A percentile compares a stretch with the other conserved stretches of the same genome.
Conservation (phyloP, 768 basidiomycete species). For the Boletus eberwhitei region DNA sequence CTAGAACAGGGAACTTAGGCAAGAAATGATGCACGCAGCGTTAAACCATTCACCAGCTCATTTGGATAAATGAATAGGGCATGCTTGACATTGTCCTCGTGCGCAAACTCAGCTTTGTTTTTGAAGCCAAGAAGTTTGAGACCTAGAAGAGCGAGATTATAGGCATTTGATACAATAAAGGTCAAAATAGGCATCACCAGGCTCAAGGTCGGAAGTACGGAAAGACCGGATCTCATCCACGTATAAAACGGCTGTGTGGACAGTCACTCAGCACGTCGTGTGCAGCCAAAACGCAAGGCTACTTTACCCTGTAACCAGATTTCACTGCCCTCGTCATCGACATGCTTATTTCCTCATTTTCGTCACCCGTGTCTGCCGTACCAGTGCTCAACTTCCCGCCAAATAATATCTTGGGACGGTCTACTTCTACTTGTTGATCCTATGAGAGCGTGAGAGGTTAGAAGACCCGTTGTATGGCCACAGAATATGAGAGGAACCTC, state of each 20-base stretch:
- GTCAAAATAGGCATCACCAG: slow-evolving; percentile 45
- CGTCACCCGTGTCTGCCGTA: slow-evolving; percentile 27
- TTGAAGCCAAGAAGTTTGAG: slow-evolving; percentile 95
- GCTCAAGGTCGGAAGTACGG: slow-evolving; percentile 74
- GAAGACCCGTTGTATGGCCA: background rate
- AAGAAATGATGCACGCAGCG: background rate
- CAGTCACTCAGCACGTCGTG: background rate
- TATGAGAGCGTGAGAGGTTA: slow-evolving; percentile 12
- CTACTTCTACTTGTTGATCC: slow-evolving; percentile 31
- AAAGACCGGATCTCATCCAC: slow-evolving; percentile 80
- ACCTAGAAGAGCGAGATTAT: slow-evolving; percentile 38
- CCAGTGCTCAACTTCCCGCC: slow-evolving; percentile 38
- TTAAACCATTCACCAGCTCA: slow-evolving; percentile 59
- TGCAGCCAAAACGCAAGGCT: background rate
- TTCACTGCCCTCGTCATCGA: slow-evolving; percentile 46
- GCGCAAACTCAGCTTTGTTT: slow-evolving; percentile 58
- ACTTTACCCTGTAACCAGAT: slow-evolving; percentile 47
- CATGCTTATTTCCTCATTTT: slow-evolving; percentile 37
- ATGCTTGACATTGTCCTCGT: slow-evolving; percentile 92
- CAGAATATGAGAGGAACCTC: slow-evolving; percentile 39
- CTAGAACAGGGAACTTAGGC: slow-evolving; percentile 32
- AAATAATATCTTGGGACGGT: slow-evolving; percentile 24
- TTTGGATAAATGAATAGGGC: slow-evolving; percentile 90
- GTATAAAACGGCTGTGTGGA: slow-evolving; percentile 71
- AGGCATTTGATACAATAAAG: background rate